Conservation (phyloP, 176 grass and related monocot species). For the Aegilops bicornis region DNA sequence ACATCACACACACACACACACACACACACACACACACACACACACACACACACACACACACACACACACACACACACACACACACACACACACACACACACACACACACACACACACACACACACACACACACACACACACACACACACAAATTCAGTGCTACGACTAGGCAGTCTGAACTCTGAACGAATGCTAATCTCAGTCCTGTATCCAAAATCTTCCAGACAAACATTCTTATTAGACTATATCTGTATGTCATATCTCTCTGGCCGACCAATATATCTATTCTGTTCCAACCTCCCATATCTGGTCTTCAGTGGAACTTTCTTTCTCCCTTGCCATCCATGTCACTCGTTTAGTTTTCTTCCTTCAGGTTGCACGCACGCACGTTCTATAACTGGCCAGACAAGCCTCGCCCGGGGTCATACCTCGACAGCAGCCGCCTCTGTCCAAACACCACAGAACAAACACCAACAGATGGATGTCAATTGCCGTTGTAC, state of each 20-base stretch:
- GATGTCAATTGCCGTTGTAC: neutral
- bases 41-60: neutral
- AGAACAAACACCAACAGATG: neutral
- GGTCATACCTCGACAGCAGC: constrained; percentile 65
- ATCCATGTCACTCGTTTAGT: too few relatives aligned
- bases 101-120: neutral
- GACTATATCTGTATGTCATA: neutral
- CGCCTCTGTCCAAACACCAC: constrained; percentile 33
- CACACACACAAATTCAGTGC: neutral
- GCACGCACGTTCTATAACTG: neutral
- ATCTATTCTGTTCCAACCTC: neutral
- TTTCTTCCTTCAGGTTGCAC: neutral
- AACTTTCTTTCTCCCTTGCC: neutral
- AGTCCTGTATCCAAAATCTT: neutral
- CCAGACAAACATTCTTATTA: neutral
- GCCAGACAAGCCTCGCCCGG: constrained; percentile 38
- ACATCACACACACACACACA: neutral
- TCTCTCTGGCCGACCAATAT: neutral
- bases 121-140: too few relatives aligned
- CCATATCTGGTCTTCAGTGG: neutral
- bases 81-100: neutral
- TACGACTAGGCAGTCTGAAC: neutral
- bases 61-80: too few relatives aligned
- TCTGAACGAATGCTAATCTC: neutral
- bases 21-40: too few relatives aligned